Conservation (phyloP, 1,284 basidiomycete species). For the Sutorius eximius region DNA sequence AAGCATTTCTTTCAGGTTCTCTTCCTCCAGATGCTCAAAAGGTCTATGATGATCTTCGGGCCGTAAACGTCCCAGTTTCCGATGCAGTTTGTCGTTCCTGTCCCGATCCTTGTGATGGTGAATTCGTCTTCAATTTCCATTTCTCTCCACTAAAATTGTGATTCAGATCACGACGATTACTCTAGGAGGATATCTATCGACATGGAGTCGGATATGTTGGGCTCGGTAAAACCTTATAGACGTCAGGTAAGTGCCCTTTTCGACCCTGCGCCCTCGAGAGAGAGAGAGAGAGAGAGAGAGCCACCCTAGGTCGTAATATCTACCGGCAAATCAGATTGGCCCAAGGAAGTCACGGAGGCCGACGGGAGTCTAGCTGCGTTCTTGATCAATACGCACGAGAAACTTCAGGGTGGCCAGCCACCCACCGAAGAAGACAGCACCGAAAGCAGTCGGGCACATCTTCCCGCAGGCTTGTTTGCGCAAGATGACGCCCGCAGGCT, state of each 20-base stretch:
- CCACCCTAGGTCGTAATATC: constrained; percentile 73
- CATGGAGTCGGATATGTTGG: constrained; percentile 76
- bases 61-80: constrained; percentile 66
- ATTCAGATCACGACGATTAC: constrained; percentile 69
- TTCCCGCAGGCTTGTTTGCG: constrained; percentile 56
- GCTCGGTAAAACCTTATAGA: constrained; percentile 78
- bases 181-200: constrained; percentile 73
- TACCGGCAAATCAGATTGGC: constrained; percentile 88
- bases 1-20: constrained; percentile 16
- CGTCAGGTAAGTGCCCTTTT: constrained; percentile 57
- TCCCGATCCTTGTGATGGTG: constrained; percentile 76
- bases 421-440: constrained; percentile 20
- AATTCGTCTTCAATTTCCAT: constrained; percentile 3
- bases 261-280: background rate
- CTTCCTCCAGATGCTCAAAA: constrained; percentile 31
- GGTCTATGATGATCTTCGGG: constrained; percentile 43
- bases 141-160: constrained; percentile 10
- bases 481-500: constrained; percentile 55
- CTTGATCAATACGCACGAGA: constrained; percentile 43
- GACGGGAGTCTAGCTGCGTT: constrained; percentile 67
- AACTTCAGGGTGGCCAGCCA: constrained; percentile 22
- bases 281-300: background rate
- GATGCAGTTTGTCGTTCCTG: constrained; percentile 72
- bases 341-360: constrained; percentile 69
- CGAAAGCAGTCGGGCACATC: constrained; percentile 17